A percentile compares a stretch with the other conserved stretches of the same genome.
Conservation (phyloP, 1,284 basidiomycete species). For the Heterobasidion parviporum region DNA sequence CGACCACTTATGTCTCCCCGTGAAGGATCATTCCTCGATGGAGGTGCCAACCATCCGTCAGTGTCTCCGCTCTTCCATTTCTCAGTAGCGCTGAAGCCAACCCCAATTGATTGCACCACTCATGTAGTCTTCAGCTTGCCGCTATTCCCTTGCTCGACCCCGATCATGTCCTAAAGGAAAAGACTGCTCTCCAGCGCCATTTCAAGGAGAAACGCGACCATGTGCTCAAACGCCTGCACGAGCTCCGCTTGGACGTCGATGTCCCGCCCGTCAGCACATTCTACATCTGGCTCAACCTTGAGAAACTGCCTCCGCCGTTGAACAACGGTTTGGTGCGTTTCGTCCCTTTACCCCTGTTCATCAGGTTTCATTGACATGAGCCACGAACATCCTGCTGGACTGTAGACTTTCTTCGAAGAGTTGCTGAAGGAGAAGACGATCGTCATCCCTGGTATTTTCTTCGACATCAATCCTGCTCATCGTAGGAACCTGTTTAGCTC, state of each 20-base stretch:
- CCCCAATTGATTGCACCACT: neutral
- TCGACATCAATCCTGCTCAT: slow-evolving; percentile 84
- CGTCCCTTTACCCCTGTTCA: neutral
- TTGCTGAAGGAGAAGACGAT: slow-evolving; percentile 86
- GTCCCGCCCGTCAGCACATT: slow-evolving; percentile 76
- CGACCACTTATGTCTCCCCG: neutral
- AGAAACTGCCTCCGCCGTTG: slow-evolving; percentile 67
- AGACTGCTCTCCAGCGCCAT: slow-evolving; percentile 76
- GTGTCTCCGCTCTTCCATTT: slow-evolving; percentile 16
- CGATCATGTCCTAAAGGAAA: slow-evolving; percentile 61
- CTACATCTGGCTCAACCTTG: slow-evolving; percentile 88
- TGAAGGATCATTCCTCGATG: slow-evolving; percentile 75
- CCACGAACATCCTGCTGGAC: neutral
- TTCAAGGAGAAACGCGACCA: slow-evolving; percentile 91
- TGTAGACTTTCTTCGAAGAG: slow-evolving; percentile 89
- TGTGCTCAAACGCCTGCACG: slow-evolving; percentile 73
- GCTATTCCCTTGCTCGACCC: slow-evolving; percentile 78
- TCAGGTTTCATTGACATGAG: neutral
- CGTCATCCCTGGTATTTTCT: slow-evolving; percentile 87
- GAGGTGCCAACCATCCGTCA: slow-evolving; percentile 83
- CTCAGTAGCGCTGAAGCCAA: neutral
- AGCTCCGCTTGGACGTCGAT: slow-evolving; percentile 70
- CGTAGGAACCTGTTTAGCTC: slow-evolving; percentile 83
- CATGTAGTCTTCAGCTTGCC: slow-evolving; percentile 69
- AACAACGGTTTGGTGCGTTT: slow-evolving; percentile 76